Evolutionary conservation across 2,329 filamentous ascomycete species (phyloP).

Genomic region (Seiridium cupressi): DNA sequence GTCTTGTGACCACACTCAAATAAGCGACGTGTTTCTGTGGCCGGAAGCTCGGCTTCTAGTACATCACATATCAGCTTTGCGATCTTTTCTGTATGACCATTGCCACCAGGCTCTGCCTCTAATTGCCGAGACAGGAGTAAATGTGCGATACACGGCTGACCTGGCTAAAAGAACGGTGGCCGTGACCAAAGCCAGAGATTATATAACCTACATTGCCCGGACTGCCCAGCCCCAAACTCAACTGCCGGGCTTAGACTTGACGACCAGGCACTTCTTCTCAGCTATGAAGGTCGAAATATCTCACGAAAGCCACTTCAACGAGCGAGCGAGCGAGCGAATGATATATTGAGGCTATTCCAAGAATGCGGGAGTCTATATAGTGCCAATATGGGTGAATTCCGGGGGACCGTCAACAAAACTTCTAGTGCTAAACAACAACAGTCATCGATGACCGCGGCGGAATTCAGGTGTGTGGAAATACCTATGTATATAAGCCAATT

Average conservation of each 20-base stretch:
- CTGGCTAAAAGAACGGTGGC: not conserved
- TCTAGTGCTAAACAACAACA: not conserved
- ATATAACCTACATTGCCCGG: not conserved
- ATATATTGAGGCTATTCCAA: constrained; percentile 8
- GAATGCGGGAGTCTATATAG: constrained; percentile 15
- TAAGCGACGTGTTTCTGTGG: no score
- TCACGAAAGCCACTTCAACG: not conserved
- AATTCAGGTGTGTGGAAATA: not conserved
- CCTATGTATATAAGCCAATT: not conserved
- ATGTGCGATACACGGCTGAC: not conserved
- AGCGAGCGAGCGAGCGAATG: constrained; percentile 18
- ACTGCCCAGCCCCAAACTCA: not conserved
- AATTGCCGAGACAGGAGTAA: no score
- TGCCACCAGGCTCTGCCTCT: no score
- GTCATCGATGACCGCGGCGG: not conserved
- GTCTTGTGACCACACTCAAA: no score
- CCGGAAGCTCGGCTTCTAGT: no score
- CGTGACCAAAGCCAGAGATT: not conserved
- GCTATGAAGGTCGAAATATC: not conserved
- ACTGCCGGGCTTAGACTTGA: not conserved
- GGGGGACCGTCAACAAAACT: not conserved
- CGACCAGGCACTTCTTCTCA: not conserved
- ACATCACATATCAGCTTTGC: no score
- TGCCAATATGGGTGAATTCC: constrained; percentile 15
- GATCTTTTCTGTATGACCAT: no score